Base-by-base conservation (phyloP, 257 asterid genomes). In the Solanum pinnatisectum region DNA sequence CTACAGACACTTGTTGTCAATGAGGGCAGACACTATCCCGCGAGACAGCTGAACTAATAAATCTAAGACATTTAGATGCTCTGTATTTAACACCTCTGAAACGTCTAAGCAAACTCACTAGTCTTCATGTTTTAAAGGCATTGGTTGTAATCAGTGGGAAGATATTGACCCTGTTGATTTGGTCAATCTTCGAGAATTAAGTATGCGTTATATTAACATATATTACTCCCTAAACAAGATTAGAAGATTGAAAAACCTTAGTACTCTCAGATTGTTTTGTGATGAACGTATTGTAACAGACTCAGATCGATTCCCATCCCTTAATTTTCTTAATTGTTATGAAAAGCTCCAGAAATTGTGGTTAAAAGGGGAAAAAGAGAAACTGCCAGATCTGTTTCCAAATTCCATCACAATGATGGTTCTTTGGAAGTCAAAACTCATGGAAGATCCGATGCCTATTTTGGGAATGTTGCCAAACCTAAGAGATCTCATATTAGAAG, bases 201-300 rank as follows among this genome's bases (percentile, higher is more conserved):
- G 0, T 11, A 63, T 63, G 70, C 2, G 0, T 23, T 0, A 9
- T 23, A 23, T 63, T 7, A 23, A 0, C 5, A 8, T 6, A 20
- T 22, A 27, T 63, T 63, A 63, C 70, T 63, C 70, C 30, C 70
- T 63, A 23, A 63, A 10, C 12, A 63, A 23, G 1, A 63, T 63
- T 63, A 23, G 70, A 4, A 63, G 77, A 11, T 71, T 71, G 78
- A 71, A 32, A 71, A 32, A 71, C 40, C 40, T 71, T 71, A 71
- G n/a, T 23, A 30, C 78, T 32, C 78, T 71, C n/a, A 14, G 5
- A 2, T 32, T 71, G 78, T 18, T 1, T 5, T 70, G 77, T 36
- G 37, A 36, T 70, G 7, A 30, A 30, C 2, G 0, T 30, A 1
- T 30, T 13, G 76, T 2, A 70, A 3, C 12, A 15, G 3, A 35